Percentiles rank a stretch among this genome's conserved stretches.
phyloP scores from a whole-genome alignment of 192 early-diverging fungal species.

The Coemansia sp. region DNA sequence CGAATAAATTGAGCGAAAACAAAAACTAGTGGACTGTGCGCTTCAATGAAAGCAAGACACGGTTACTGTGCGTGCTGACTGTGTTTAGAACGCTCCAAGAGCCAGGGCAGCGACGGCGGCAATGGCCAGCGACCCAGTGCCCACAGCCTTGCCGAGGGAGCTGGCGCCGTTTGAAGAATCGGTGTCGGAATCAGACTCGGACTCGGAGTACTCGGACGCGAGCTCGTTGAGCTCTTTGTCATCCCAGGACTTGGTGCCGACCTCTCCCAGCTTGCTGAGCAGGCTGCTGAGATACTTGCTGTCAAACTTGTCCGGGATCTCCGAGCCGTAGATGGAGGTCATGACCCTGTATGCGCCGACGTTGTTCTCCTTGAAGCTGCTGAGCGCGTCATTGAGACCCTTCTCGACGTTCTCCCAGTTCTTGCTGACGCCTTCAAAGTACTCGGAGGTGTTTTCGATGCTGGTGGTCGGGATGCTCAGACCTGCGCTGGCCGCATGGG shows the following conservation, averaged over 20 bases:
- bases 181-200: background rate
- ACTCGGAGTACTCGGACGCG: conserved; percentile 8
- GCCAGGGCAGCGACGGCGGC: background rate
- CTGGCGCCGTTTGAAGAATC: background rate
- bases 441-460: conserved; percentile 27
- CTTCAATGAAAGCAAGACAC: no score
- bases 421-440: conserved; percentile 19
- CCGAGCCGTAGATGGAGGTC: conserved; percentile 15
- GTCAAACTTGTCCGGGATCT: conserved; percentile 16
- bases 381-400: conserved; percentile 11
- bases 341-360: conserved; percentile 22
- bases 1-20: no score
- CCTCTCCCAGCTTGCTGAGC: conserved; percentile 17
- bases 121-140: background rate
- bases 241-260: conserved; percentile 20
- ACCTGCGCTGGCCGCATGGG: background rate
- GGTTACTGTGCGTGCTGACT: background rate
- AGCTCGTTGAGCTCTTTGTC: conserved; percentile 21
- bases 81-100: background rate
- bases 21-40: no score
- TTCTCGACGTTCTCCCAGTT: conserved; percentile 18
- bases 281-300: conserved; percentile 20
- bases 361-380: conserved; percentile 10
- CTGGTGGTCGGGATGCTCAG: conserved; percentile 28
- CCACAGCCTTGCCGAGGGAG: background rate